phyloP scores from a whole-genome alignment of 1,284 basidiomycete species.

The Coniferiporia sulphurascens region DNA sequence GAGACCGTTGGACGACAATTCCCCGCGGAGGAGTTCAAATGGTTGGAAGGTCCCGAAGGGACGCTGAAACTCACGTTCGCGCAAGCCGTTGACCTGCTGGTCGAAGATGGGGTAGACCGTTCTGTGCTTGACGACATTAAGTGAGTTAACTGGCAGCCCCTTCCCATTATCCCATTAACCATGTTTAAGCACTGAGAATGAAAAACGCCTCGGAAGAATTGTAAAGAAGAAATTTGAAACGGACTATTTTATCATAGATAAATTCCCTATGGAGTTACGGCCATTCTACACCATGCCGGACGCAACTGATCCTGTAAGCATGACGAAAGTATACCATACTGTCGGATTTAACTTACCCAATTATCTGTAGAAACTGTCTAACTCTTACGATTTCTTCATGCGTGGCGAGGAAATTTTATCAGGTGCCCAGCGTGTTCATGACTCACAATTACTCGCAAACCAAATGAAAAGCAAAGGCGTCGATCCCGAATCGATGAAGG shows the following conservation, averaged over 20 bases:
- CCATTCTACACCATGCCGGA: constrained; percentile 99
- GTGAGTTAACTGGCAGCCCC: constrained; percentile 37
- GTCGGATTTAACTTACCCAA: background rate
- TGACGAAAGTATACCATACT: background rate
- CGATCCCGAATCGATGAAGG: constrained; percentile 82
- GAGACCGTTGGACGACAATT: constrained; percentile 81
- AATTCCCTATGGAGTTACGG: constrained; percentile 89
- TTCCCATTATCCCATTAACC: constrained; percentile 3
- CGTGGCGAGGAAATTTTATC: constrained; percentile 97
- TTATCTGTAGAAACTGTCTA: constrained; percentile 69
- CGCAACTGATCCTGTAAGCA: constrained; percentile 74
- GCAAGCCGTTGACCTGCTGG: constrained; percentile 85
- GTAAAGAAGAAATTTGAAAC: constrained; percentile 92
- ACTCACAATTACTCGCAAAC: constrained; percentile 76
- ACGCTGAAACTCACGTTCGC: constrained; percentile 82
- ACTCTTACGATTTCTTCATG: constrained; percentile 99
- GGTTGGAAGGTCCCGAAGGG: constrained; percentile 75
- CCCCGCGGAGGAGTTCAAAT: constrained; percentile 88
- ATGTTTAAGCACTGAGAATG: constrained; percentile 76
- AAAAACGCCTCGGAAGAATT: constrained; percentile 86
- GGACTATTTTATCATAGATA: constrained; percentile 98
- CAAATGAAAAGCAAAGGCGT: constrained; percentile 82
- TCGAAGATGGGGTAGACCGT: constrained; percentile 74
- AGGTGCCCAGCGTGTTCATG: constrained; percentile 96
- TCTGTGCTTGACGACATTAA: constrained; percentile 83